A percentile compares a stretch with the other conserved stretches of the same genome.
Conservation (phyloP, 768 basidiomycete species). For the Daedaleopsis nitida region DNA sequence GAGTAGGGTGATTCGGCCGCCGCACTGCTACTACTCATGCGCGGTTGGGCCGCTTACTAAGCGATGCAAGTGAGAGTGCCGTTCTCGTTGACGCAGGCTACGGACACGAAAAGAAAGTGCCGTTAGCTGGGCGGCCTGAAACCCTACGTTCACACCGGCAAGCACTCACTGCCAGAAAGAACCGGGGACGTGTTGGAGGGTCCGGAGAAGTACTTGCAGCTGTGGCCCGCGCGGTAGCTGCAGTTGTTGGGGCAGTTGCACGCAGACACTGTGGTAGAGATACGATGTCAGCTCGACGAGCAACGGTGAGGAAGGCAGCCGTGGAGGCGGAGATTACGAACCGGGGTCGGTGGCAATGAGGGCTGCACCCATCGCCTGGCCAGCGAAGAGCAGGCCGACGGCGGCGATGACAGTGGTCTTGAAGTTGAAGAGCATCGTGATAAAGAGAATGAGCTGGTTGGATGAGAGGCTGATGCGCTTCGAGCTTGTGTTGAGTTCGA, state of each 20-base stretch:
- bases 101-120: not conserved
- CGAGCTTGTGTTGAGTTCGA: too few species aligned
- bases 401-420: not conserved
- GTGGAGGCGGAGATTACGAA: not conserved
- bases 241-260: conserved; percentile 7
- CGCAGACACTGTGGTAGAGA: not conserved
- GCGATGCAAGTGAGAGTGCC: too few species aligned
- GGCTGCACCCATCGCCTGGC: not conserved
- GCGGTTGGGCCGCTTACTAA: too few species aligned
- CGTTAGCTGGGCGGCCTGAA: not conserved
- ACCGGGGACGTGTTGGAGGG: not conserved
- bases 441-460: not conserved
- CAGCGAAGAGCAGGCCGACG: not conserved
- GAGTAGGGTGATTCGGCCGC: too few species aligned
- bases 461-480: too few species aligned
- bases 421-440: not conserved
- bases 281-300: not conserved
- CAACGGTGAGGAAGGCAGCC: too few species aligned
- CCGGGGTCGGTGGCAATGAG: conserved; percentile 1
- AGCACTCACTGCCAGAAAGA: not conserved
- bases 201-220: conserved; percentile 1
- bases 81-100: too few species aligned
- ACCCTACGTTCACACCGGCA: too few species aligned
- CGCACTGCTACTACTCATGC: too few species aligned
- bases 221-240: not conserved